Conservation (phyloP, 2,329 filamentous ascomycete genomes). For the Fusarium sp. region DNA sequence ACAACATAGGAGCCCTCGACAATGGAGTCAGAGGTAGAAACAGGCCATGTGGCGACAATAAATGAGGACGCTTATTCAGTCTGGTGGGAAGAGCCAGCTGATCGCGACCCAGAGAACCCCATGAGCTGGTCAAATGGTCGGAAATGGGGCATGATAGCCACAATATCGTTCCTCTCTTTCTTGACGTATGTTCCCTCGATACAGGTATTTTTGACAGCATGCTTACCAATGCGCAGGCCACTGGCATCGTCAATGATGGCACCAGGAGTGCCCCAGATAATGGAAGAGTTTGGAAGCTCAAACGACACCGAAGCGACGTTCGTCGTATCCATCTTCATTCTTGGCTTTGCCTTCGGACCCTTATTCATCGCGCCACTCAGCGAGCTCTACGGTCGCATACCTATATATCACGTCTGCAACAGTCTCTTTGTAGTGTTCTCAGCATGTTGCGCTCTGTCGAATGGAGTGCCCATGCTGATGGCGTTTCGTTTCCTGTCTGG, state of each 20-base stretch:
- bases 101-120: background rate
- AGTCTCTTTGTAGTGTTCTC: constrained; percentile 51
- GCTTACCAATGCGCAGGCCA: constrained; percentile 42
- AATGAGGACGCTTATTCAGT: background rate
- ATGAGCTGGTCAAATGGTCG: background rate
- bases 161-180: background rate
- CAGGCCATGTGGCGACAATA: background rate
- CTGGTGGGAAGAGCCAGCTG: background rate
- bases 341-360: constrained; percentile 62
- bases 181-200: background rate
- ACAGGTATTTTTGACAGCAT: no score
- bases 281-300: constrained; percentile 60
- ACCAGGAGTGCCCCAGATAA: constrained; percentile 67
- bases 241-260: constrained; percentile 65
- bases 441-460: constrained; percentile 51
- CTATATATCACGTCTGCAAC: constrained; percentile 55
- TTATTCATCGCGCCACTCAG: constrained; percentile 58
- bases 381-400: constrained; percentile 58
- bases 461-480: constrained; percentile 51
- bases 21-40: background rate
- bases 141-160: background rate
- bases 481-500: constrained; percentile 63
- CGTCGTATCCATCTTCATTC: constrained; percentile 56
- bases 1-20: no score
- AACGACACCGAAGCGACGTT: constrained; percentile 42